Evolutionary conservation across 129 eudicot genomes (phyloP), one percentile per base, ranked within the genome.

Genomic region (Artemisia tridentata): DNA sequence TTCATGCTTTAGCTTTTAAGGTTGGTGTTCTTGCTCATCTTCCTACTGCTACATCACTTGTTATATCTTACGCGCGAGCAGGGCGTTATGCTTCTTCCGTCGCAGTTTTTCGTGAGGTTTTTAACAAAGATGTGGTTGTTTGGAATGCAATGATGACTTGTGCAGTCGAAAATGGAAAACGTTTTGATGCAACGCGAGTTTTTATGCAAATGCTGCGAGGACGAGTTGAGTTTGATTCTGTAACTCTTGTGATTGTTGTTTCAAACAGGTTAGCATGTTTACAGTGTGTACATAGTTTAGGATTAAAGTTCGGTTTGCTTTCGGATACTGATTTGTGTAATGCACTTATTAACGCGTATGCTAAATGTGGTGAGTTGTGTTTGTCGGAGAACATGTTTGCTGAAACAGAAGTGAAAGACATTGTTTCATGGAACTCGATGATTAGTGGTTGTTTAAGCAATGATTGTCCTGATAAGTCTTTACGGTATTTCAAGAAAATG

Each of bases 121-220:
- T 46, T 51, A 55, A 25, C 15, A 88, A 82, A 76, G 91, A 88
- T 81, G 83, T 81, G 41, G 75, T 88, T 2, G 38, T 81, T 16
- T 88, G 95, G 95, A 88, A 85, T 76, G 88, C 96, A 14, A 85
- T 88, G 85, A 79, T 85, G 82, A 83, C 80, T 1, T 53, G 70
- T n/a, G 31, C 76, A 20, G n/a, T 80, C 12, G 85, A 81, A 70
- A 79, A 81, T 59, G 72, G 49, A 20, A 9, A 23, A 52, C 68
- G 67, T 48, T 31, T n/a, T 2, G 69, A 79, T 72, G 65, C 86
- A 15, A 0, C 67, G 18, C 61, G 75, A 51, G 51, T 85, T 49
- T 80, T 85, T 76, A 61, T 52, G 45, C 48, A 77, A 73, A 88
- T 88, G 85, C 1, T 81, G 4, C 10, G 16, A 15, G 88, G 71